A percentile compares a stretch with the other conserved stretches of the same genome.
phyloP scores from a whole-genome alignment of 2,329 filamentous ascomycete genomes.

The Phyllosticta citribraziliensis region DNA sequence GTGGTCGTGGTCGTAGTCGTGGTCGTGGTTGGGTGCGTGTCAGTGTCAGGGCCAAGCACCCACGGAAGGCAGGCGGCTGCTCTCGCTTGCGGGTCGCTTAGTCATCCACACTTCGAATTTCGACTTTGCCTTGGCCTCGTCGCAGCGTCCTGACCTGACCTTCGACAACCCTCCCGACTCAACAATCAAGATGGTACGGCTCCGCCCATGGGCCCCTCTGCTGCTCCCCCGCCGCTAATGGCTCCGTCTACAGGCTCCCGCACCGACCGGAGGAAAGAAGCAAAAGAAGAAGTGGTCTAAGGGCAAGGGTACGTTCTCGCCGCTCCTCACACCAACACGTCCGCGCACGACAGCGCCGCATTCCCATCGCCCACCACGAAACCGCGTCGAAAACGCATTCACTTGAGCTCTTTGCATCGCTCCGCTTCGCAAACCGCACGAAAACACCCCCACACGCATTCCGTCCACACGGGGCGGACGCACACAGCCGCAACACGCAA shows the following conservation, averaged over 20 bases:
- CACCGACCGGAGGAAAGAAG: conserved; percentile 62
- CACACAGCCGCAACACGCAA: not conserved
- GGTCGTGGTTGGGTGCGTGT: no score
- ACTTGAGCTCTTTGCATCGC: not conserved
- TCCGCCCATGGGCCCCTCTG: not conserved
- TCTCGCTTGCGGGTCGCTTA: not conserved
- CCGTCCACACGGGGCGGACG: not conserved
- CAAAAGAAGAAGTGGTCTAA: conserved; percentile 75
- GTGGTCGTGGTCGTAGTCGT: no score
- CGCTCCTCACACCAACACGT: conserved; percentile 11
- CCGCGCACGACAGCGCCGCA: not conserved
- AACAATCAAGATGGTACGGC: conserved; percentile 34
- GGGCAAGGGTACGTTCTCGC: conserved; percentile 43
- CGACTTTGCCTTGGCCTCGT: conserved; percentile 5
- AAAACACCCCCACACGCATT: not conserved
- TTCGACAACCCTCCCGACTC: conserved; percentile 16
- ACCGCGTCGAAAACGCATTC: not conserved
- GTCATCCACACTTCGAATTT: conserved; percentile 8
- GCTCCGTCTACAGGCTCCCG: conserved; percentile 33
- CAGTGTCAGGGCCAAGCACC: no score
- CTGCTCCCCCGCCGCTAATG: not conserved
- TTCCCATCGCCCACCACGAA: not conserved
- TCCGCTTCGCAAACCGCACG: not conserved
- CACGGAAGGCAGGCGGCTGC: not conserved
- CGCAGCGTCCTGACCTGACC: conserved; percentile 2